These are phyloP conservation scores for Didymella exigua DNA, from an alignment of 2,329 filamentous ascomycete species.

Conservation along the genomic window DNA sequence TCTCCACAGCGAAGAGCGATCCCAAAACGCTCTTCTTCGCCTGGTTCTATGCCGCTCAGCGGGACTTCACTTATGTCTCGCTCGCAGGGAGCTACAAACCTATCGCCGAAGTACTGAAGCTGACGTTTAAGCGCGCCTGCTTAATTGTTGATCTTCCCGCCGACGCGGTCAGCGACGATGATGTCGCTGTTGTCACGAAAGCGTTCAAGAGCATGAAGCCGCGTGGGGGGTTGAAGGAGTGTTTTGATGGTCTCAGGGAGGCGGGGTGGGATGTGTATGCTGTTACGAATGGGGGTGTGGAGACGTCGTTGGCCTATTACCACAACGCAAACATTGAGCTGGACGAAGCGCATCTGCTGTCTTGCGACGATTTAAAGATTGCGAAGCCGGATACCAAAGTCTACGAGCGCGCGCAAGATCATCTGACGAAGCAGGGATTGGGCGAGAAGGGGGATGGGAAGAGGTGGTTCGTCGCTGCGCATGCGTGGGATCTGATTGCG, in stretches of 20 bases:
- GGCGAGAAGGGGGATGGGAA: conserved; percentile 16
- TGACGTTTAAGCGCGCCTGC: conserved; percentile 30
- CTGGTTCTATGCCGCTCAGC: conserved; percentile 37
- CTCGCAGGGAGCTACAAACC: conserved; percentile 26
- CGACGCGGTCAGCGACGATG: conserved; percentile 25
- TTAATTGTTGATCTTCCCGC: conserved; percentile 25
- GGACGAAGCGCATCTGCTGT: conserved; percentile 26
- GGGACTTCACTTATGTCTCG: conserved; percentile 35
- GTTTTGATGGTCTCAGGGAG: conserved; percentile 28
- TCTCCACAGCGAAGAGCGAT: conserved; percentile 20
- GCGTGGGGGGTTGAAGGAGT: conserved; percentile 27
- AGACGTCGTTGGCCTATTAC: conserved; percentile 28
- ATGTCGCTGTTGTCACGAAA: conserved; percentile 26
- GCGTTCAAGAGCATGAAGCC: conserved; percentile 32
- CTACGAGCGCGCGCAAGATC: conserved; percentile 26
- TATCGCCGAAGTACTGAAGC: conserved; percentile 28
- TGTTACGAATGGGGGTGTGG: conserved; percentile 31
- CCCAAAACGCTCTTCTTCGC: conserved; percentile 34
- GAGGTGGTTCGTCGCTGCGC: conserved; percentile 37
- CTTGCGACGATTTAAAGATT: conserved; percentile 27
- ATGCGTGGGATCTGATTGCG: conserved; percentile 33
- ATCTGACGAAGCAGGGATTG: conserved; percentile 17
- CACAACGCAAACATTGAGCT: conserved; percentile 25
- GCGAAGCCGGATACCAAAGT: conserved; percentile 32
- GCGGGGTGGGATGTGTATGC: conserved; percentile 30